Evolutionary conservation across 805 yeast species (phyloP).

Genomic region (Danielozyma ontarioensis): DNA sequence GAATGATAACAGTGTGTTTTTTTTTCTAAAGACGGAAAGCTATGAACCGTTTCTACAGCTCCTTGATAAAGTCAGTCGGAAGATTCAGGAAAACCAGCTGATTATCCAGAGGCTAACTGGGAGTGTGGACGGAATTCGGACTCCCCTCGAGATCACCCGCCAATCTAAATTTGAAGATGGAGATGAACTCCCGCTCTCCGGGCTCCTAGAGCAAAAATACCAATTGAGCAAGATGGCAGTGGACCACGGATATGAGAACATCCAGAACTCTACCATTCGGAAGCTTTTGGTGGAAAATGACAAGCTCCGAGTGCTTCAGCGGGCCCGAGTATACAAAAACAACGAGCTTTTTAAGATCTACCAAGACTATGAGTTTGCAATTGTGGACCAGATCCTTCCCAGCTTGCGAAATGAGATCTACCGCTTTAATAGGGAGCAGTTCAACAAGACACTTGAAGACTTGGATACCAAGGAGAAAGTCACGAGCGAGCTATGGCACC

Average conservation of each 20-base stretch:
- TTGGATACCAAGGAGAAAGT: background rate
- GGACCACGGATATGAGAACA: slow-evolving; percentile 2
- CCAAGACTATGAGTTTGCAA: slow-evolving; percentile 25
- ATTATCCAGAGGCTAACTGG: slow-evolving; percentile 16
- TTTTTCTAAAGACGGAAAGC: slow-evolving; percentile 26
- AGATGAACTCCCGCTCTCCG: slow-evolving; percentile 9
- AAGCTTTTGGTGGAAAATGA: slow-evolving; percentile 24
- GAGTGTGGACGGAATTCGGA: slow-evolving; percentile 16
- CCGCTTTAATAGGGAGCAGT: slow-evolving; percentile 1
- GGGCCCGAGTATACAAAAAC: slow-evolving; percentile 16
- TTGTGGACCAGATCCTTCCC: slow-evolving; percentile 23
- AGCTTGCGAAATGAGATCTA: slow-evolving; percentile 17
- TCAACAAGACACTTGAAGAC: slow-evolving; percentile 3
- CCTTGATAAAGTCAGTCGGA: slow-evolving; percentile 14
- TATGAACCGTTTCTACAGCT: slow-evolving; percentile 23
- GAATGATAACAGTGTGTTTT: slow-evolving; percentile 4
- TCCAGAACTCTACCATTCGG: slow-evolving; percentile 12
- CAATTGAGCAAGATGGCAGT: slow-evolving; percentile 13
- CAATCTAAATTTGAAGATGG: background rate
- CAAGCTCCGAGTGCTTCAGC: slow-evolving; percentile 16
- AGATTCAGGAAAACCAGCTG: slow-evolving; percentile 20
- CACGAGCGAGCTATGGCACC: slow-evolving; percentile 5
- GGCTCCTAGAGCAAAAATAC: slow-evolving; percentile 22
- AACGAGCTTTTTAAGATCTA: slow-evolving; percentile 16
- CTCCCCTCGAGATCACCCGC: slow-evolving; percentile 4